phyloP scores from a whole-genome alignment of 768 basidiomycete species.

The Phylloporus sp. region DNA sequence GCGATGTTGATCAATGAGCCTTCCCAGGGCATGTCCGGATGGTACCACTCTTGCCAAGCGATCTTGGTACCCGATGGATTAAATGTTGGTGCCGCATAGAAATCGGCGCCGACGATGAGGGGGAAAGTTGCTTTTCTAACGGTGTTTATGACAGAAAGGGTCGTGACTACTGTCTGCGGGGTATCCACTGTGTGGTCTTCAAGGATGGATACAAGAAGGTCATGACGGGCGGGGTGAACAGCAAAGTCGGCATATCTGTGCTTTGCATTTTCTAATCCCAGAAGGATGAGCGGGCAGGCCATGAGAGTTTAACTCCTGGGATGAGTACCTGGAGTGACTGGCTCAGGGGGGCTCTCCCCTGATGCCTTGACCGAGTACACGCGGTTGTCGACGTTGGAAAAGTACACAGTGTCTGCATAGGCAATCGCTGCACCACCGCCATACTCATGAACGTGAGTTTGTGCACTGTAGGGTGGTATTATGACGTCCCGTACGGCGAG shows the following conservation, averaged over 20 bases:
- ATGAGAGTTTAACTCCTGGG: conserved; percentile 7
- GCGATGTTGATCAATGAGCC: conserved; percentile 54
- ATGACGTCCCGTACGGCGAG: conserved; percentile 46
- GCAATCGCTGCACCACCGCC: conserved; percentile 63
- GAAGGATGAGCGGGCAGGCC: not conserved
- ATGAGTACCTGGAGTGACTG: conserved; percentile 66
- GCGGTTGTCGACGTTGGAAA: conserved; percentile 55
- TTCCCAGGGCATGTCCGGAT: conserved; percentile 74
- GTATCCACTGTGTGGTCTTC: conserved; percentile 63
- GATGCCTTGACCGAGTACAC: conserved; percentile 41
- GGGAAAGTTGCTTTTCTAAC: conserved; percentile 39
- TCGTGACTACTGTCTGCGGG: conserved; percentile 40
- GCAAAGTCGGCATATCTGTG: conserved; percentile 64
- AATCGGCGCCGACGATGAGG: conserved; percentile 60
- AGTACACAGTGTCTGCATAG: conserved; percentile 48
- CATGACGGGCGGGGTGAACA: conserved; percentile 48
- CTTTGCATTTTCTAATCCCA: conserved; percentile 14
- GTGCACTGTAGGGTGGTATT: conserved; percentile 50
- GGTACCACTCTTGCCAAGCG: conserved; percentile 65
- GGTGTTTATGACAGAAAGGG: conserved; percentile 55
- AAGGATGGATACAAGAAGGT: conserved; percentile 57
- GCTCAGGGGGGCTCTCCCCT: conserved; percentile 35
- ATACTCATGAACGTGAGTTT: conserved; percentile 64
- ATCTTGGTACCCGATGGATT: conserved; percentile 56
- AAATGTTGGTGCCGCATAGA: conserved; percentile 62